Evolutionary conservation across 768 basidiomycete genomes (phyloP).

Genomic region (Suillus variegatus): DNA sequence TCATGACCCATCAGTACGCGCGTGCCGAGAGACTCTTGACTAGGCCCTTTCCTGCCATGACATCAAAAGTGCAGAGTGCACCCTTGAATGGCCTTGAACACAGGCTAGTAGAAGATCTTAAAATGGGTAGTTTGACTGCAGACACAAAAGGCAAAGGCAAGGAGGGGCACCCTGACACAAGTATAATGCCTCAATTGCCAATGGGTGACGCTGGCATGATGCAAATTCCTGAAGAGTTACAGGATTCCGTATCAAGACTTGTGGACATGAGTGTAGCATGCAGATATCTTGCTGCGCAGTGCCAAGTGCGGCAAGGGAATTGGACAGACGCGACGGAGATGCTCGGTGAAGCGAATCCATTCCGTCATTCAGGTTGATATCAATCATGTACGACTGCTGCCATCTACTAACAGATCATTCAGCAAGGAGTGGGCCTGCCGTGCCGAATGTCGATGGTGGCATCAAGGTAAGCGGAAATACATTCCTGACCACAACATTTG

Average conservation of each 20-base stretch:
- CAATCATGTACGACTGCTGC: neutral
- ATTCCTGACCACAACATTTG: conserved; percentile 6
- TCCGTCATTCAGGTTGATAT: conserved; percentile 62
- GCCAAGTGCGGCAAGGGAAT: conserved; percentile 87
- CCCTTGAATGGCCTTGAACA: conserved; percentile 27
- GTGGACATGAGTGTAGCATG: conserved; percentile 96
- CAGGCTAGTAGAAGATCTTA: conserved; percentile 23
- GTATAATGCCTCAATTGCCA: conserved; percentile 57
- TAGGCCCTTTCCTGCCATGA: conserved; percentile 71
- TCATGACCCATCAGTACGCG: conserved; percentile 93
- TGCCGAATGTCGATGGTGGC: conserved; percentile 86
- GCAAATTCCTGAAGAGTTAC: conserved; percentile 63
- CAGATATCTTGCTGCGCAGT: conserved; percentile 95
- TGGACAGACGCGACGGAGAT: conserved; percentile 92
- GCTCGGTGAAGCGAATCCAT: conserved; percentile 92
- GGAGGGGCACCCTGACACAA: conserved; percentile 44
- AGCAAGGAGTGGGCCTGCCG: conserved; percentile 68
- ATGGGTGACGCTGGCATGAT: conserved; percentile 73
- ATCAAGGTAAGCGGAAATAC: conserved; percentile 68
- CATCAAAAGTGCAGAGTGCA: conserved; percentile 39
- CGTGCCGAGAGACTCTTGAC: conserved; percentile 91
- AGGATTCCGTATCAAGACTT: conserved; percentile 69
- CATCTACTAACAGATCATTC: conserved; percentile 5
- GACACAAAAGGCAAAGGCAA: conserved; percentile 63
- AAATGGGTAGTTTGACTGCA: conserved; percentile 44